Conservation (phyloP, 495 filamentous ascomycete genomes). For the Neurospora intermedia region DNA sequence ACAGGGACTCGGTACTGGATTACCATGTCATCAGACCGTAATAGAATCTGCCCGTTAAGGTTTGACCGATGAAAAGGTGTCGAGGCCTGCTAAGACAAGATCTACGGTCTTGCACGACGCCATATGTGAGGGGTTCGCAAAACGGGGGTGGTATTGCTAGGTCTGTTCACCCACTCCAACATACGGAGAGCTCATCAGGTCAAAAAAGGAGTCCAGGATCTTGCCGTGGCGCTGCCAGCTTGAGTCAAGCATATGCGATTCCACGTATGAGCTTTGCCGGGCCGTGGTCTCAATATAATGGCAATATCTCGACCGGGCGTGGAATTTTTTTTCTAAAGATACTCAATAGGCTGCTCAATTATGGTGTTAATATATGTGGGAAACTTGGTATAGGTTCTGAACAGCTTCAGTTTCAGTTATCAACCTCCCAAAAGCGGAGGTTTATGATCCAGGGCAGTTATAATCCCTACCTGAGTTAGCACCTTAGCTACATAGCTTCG, state of each 20-base stretch:
- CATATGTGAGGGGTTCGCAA: constrained; percentile 25
- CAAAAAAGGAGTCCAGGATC: constrained; percentile 53
- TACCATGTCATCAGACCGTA: constrained; percentile 33
- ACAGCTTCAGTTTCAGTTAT: neutral
- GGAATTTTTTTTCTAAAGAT: neutral
- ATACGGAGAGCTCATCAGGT: constrained; percentile 53
- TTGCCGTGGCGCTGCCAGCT: constrained; percentile 13
- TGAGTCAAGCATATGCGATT: neutral
- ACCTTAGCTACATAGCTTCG: neutral
- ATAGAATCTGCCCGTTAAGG: constrained; percentile 48
- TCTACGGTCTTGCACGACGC: constrained; percentile 23
- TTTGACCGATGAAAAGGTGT: constrained; percentile 59
- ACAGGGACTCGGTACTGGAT: too few species aligned
- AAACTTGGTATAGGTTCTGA: neutral
- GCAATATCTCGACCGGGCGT: neutral
- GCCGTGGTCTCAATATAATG: neutral
- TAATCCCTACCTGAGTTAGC: neutral
- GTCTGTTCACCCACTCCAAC: constrained; percentile 60
- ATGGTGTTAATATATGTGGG: neutral
- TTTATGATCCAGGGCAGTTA: neutral
- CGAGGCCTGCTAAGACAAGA: constrained; percentile 61
- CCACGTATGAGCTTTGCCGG: neutral
- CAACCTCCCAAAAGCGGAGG: neutral
- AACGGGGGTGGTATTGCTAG: constrained; percentile 42
- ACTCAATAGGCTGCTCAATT: neutral